Conservation (phyloP, 2,329 filamentous ascomycete genomes). For the Simplicillium sp. region DNA sequence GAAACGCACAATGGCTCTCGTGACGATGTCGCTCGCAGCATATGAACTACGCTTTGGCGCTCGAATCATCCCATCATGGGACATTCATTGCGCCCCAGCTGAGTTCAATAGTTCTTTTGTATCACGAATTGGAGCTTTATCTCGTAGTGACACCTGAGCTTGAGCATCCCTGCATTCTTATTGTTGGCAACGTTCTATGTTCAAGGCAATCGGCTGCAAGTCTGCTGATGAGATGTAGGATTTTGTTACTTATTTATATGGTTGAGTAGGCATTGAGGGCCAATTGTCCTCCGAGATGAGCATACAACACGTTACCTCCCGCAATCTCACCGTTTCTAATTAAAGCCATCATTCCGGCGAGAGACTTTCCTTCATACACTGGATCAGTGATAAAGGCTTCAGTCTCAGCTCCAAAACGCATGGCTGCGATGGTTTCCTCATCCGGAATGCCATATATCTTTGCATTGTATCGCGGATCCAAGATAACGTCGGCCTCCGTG, state of each 20-base stretch:
- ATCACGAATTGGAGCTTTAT: too few species aligned
- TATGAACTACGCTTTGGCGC: too few species aligned
- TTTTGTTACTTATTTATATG: slow-evolving; percentile 1
- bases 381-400: slow-evolving; percentile 69
- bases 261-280: slow-evolving; percentile 58
- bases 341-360: slow-evolving; percentile 63
- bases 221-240: too few species aligned
- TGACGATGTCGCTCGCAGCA: too few species aligned
- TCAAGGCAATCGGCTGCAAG: too few species aligned
- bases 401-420: slow-evolving; percentile 56
- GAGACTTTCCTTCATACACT: slow-evolving; percentile 67
- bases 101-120: too few species aligned
- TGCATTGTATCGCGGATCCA: slow-evolving; percentile 55
- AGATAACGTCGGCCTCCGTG: slow-evolving; percentile 48
- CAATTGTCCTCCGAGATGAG: slow-evolving; percentile 61
- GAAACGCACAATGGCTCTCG: too few species aligned
- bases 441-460: slow-evolving; percentile 61
- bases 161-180: too few species aligned
- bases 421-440: slow-evolving; percentile 55
- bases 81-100: too few species aligned
- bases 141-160: too few species aligned
- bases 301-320: slow-evolving; percentile 60
- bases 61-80: too few species aligned
- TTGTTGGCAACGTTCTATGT: too few species aligned
- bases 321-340: slow-evolving; percentile 52